Evolutionary conservation across 805 yeast genomes (phyloP).

Genomic region (Suhomyces faveliae): DNA sequence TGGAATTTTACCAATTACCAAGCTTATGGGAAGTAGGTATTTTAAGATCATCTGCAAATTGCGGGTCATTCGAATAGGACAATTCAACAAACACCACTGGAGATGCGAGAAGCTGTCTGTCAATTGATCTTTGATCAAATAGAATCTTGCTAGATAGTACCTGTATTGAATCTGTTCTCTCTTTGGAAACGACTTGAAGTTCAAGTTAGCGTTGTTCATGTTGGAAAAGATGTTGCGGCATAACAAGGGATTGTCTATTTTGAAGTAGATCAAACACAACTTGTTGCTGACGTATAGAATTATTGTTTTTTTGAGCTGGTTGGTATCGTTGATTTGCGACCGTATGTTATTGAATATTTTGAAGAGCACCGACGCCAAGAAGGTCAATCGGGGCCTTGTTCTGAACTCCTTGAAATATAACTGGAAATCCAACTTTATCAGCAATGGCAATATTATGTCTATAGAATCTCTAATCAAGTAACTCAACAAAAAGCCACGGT

Average conservation of each 20-base stretch:
- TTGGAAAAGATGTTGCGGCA: conserved; percentile 64
- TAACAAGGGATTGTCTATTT: conserved; percentile 52
- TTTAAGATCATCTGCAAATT: conserved; percentile 45
- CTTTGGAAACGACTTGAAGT: conserved; percentile 37
- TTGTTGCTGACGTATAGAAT: conserved; percentile 52
- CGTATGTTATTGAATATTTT: conserved; percentile 62
- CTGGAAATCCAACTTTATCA: conserved; percentile 38
- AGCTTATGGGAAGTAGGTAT: conserved; percentile 50
- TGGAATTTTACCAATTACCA: conserved; percentile 57
- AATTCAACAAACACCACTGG: conserved; percentile 49
- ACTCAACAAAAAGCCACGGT: conserved; percentile 36
- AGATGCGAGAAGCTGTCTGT: conserved; percentile 50
- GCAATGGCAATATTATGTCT: conserved; percentile 43
- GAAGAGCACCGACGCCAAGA: conserved; percentile 53
- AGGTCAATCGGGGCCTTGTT: conserved; percentile 45
- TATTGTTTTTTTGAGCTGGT: conserved; percentile 45
- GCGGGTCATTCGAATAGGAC: conserved; percentile 28
- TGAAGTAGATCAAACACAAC: conserved; percentile 57
- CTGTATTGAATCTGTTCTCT: conserved; percentile 52
- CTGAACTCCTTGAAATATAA: conserved; percentile 42
- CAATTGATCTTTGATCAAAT: conserved; percentile 51
- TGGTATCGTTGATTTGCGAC: conserved; percentile 39
- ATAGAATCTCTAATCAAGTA: conserved; percentile 38
- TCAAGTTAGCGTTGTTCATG: conserved; percentile 51
- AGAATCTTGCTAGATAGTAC: conserved; percentile 53